phyloP scores from a whole-genome alignment of 2,329 filamentous ascomycete genomes.

The Colletotrichum salicis region DNA sequence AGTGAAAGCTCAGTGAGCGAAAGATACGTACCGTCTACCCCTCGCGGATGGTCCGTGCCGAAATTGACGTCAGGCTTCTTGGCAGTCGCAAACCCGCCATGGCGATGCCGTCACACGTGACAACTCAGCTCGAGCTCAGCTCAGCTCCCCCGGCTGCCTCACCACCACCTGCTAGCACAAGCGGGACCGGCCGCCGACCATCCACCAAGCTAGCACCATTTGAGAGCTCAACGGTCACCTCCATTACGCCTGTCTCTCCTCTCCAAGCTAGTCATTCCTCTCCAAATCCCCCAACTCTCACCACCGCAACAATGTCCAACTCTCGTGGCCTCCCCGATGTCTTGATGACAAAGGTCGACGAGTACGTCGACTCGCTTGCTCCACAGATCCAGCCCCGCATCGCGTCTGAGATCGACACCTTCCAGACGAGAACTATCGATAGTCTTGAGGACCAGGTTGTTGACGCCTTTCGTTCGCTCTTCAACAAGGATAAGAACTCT shows the following conservation, averaged over 20 bases:
- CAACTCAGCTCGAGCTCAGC: neutral
- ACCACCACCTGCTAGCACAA: neutral
- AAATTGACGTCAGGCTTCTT: neutral
- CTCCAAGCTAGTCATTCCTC: neutral
- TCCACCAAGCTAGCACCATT: neutral
- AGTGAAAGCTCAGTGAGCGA: neutral
- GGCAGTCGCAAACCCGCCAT: neutral
- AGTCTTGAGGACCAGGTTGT: conserved; percentile 56
- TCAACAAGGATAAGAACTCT: conserved; percentile 47
- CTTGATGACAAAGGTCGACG: conserved; percentile 55
- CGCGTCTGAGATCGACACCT: conserved; percentile 53
- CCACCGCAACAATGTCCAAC: conserved; percentile 43
- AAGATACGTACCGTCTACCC: neutral
- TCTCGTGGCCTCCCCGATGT: conserved; percentile 52
- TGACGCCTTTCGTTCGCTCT: conserved; percentile 56
- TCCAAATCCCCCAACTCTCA: neutral
- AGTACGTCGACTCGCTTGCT: conserved; percentile 58
- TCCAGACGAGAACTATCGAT: conserved; percentile 58
- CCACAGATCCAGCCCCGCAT: conserved; percentile 60
- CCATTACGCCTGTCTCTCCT: neutral
- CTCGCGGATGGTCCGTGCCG: neutral
- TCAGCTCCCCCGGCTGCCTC: neutral
- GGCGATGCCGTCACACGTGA: neutral
- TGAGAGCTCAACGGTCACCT: neutral
- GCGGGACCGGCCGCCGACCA: conserved; percentile 1